phyloP scores from a whole-genome alignment of 108 stramenopile genomes.

The Chaetoceros muelleri region DNA sequence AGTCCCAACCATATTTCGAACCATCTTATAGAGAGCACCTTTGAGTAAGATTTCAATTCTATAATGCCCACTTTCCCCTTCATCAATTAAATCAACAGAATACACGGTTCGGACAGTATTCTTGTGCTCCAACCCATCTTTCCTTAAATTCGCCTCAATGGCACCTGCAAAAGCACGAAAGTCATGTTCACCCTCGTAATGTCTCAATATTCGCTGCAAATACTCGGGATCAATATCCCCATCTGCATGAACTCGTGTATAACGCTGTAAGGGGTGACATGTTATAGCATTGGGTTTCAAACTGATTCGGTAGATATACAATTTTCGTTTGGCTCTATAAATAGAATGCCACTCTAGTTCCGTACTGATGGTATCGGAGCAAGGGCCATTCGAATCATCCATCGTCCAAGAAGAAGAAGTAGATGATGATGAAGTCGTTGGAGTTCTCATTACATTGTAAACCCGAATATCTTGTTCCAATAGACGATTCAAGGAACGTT shows the following conservation, averaged over 20 bases:
- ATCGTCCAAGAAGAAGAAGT: too few relatives aligned
- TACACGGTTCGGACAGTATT: constrained; percentile 59
- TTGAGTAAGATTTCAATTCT: constrained; percentile 61
- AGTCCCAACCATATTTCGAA: constrained; percentile 79
- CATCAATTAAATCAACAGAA: constrained; percentile 39
- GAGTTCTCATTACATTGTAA: constrained; percentile 39
- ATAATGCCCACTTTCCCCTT: constrained; percentile 34
- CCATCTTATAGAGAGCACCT: constrained; percentile 82
- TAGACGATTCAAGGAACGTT: constrained; percentile 60
- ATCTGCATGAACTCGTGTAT: constrained; percentile 47
- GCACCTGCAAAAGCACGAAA: constrained; percentile 73
- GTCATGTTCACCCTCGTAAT: constrained; percentile 63
- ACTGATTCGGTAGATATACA: constrained; percentile 67
- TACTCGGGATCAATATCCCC: constrained; percentile 16
- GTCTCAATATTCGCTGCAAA: constrained; percentile 30
- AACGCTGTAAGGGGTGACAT: constrained; percentile 51
- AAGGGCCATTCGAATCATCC: constrained; percentile 2
- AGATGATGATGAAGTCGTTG: constrained; percentile 10
- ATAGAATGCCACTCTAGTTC: constrained; percentile 55
- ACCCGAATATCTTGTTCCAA: constrained; percentile 41
- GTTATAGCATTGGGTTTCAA: constrained; percentile 24
- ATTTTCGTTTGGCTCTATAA: constrained; percentile 36
- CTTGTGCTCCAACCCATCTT: constrained; percentile 9
- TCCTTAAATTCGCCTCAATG: constrained; percentile 44
- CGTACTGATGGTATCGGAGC: background rate